These are phyloP conservation scores for Mortierella hygrophila DNA, from an alignment of 192 early-diverging fungal genomes.

Conservation along the genomic window DNA sequence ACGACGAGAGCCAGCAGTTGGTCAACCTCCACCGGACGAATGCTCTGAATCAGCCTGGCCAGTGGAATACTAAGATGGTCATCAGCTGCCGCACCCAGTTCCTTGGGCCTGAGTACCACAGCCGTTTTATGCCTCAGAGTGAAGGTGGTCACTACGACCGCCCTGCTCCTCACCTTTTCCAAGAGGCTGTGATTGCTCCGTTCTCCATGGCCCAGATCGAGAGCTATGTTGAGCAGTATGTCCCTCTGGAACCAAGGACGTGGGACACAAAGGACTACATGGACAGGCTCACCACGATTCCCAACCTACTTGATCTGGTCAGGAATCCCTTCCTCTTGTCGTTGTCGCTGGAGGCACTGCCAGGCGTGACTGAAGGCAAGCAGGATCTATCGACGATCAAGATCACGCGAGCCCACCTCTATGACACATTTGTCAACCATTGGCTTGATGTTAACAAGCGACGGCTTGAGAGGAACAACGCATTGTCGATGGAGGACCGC, in stretches of 20 bases:
- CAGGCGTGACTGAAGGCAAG: neutral
- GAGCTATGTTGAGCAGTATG: too few species aligned
- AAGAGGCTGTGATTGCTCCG: too few species aligned
- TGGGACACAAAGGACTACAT: neutral
- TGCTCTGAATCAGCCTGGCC: neutral
- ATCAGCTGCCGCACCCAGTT: neutral
- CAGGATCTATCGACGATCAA: neutral
- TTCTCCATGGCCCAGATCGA: too few species aligned
- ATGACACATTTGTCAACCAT: neutral
- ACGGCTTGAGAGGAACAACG: neutral
- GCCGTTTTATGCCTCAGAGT: too few species aligned
- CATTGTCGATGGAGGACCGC: neutral
- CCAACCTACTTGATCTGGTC: neutral
- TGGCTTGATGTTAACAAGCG: neutral
- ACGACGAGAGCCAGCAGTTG: neutral
- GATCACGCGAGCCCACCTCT: neutral
- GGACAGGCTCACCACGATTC: neutral
- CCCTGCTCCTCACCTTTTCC: too few species aligned
- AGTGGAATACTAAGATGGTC: slow-evolving; percentile 2
- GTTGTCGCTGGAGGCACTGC: neutral
- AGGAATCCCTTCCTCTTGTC: neutral
- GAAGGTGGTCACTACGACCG: too few species aligned
- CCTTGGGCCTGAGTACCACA: too few species aligned
- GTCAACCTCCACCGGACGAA: neutral
- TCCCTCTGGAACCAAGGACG: neutral